Conservation (phyloP, 768 basidiomycete genomes). For the Pleurotus eryngii region DNA sequence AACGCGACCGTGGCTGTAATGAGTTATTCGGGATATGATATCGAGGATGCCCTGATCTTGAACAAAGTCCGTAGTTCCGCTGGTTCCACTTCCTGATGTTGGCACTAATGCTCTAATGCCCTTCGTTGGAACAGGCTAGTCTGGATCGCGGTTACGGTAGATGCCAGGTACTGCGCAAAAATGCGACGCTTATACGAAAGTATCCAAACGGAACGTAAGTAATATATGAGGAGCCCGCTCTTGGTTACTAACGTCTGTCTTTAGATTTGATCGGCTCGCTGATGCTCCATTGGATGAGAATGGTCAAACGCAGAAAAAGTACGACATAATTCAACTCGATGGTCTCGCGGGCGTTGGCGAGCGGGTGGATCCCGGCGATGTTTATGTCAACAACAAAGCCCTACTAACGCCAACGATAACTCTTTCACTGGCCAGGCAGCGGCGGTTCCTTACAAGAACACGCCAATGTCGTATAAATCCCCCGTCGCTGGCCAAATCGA, state of each 20-base stretch:
- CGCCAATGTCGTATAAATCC: constrained; percentile 90
- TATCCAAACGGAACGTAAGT: constrained; percentile 97
- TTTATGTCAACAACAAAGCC: constrained; percentile 96
- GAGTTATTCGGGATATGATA: constrained; percentile 99
- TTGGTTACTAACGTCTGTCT: constrained; percentile 9
- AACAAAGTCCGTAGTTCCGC: constrained; percentile 61
- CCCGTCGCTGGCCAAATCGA: constrained; percentile 93
- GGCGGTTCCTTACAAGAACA: constrained; percentile 85
- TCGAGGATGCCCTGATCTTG: constrained; percentile 96
- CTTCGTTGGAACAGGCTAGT: constrained; percentile 59
- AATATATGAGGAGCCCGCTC: background rate
- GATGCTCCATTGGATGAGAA: constrained; percentile 87
- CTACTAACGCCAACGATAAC: constrained; percentile 91
- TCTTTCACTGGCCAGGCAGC: constrained; percentile 81
- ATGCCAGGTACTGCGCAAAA: constrained; percentile 96
- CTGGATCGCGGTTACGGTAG: constrained; percentile 96
- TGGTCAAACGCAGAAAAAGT: constrained; percentile 76
- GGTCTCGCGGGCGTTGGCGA: constrained; percentile 95
- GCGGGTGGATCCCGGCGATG: constrained; percentile 86
- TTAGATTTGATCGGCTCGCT: constrained; percentile 88
- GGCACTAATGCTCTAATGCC: background rate
- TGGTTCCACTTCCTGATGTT: constrained; percentile 1
- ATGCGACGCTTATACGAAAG: constrained; percentile 88
- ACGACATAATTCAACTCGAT: constrained; percentile 87
- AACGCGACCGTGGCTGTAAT: constrained; percentile 99